Base-by-base conservation (phyloP, 2,329 filamentous ascomycete species). In the Colletotrichum sp. region DNA sequence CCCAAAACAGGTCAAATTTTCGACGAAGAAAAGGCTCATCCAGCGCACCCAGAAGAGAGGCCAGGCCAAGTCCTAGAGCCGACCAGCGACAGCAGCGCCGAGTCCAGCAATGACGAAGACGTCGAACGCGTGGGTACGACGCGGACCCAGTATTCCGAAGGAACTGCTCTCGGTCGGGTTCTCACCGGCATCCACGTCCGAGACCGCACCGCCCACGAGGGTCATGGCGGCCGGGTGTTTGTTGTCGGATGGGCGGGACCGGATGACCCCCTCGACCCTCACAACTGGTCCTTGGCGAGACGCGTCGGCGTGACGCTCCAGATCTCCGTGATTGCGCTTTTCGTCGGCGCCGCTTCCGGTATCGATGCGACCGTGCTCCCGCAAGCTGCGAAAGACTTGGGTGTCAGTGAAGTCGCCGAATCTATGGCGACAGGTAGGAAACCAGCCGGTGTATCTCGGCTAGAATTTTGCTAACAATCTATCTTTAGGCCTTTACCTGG, bases 311-410 rank as follows among this genome's bases (percentile, higher is more conserved):
- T 84, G 2, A 89, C 87, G 0, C 66, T 88, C 0, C 81, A 88
- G 16, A 85, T 89, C 5, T 85, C 86, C 0, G 68, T 82, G 4
- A 89, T 92, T 34, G 89, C 85, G 1, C 87, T 89, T 32, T 85
- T 89, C 1, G 89, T 91, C 0, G 87, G 87, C 5, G 83, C 87
- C 2, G 89, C 90, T 0, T 89, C 88, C 6, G 87, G 89, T 0
- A 90, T 92, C 55, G 89, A 91, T 71, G 88, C 88, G 1, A 85
- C 85, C 0, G 87, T 88, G 1, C 77, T 90, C 0, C 83, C 83
- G 0, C 85, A 89, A 76, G 89, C 88, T 0, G 84, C 85, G 1
- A 78, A 77, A 24, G 85, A 87, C 1, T 88, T 90, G 60, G 84
- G 85, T 1, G 89, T 91, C 0, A 86, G 85, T 30, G 83, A 89